Evolutionary conservation across 768 basidiomycete species (phyloP).

Genomic region (Cyclocybe aegerita): DNA sequence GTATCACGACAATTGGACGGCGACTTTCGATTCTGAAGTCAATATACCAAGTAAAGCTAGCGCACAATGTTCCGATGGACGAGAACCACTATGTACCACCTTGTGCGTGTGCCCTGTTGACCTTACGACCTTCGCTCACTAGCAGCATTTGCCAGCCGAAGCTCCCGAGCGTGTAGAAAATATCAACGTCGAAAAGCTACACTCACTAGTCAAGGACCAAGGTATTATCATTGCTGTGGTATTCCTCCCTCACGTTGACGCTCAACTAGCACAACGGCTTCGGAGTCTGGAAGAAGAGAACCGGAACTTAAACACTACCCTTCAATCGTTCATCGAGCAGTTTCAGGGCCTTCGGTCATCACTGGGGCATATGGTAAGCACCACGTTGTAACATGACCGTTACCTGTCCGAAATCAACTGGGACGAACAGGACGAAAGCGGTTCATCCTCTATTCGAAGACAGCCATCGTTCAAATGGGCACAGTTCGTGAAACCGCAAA

Average conservation of each 20-base stretch:
- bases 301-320: constrained; percentile 56
- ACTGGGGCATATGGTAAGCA: constrained; percentile 38
- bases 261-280: constrained; percentile 61
- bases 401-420: not conserved
- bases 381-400: not conserved
- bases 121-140: constrained; percentile 1
- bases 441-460: constrained; percentile 50
- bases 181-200: constrained; percentile 64
- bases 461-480: constrained; percentile 92
- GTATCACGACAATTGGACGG: constrained; percentile 89
- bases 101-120: constrained; percentile 48
- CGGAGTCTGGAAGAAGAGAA: constrained; percentile 78
- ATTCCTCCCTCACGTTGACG: constrained; percentile 1
- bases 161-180: constrained; percentile 31
- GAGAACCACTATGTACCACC: constrained; percentile 86
- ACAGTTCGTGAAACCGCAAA: constrained; percentile 69
- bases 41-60: constrained; percentile 86
- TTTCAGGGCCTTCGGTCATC: constrained; percentile 43
- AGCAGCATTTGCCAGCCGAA: constrained; percentile 24
- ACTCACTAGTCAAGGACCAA: constrained; percentile 71
- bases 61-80: constrained; percentile 80
- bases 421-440: constrained; percentile 29
- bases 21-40: constrained; percentile 89
- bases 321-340: constrained; percentile 70
- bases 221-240: constrained; percentile 37